Evolutionary conservation across 768 basidiomycete genomes (phyloP).

Genomic region (Hygrocybe punicea): DNA sequence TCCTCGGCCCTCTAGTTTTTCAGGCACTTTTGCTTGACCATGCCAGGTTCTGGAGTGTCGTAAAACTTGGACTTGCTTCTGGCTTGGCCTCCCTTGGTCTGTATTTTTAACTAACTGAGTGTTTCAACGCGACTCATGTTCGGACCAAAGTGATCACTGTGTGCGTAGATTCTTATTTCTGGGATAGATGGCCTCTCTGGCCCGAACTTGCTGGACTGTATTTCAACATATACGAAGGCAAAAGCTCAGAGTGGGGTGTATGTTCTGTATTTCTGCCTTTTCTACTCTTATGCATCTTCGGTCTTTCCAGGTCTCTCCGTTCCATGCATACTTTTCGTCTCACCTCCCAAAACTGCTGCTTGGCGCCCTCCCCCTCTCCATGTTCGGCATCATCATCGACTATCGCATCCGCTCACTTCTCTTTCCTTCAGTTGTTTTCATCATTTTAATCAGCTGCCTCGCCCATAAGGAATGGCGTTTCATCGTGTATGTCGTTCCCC

Average conservation of each 20-base stretch:
- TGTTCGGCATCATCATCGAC: slow-evolving; percentile 51
- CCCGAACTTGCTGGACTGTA: slow-evolving; percentile 76
- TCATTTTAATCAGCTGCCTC: slow-evolving; percentile 66
- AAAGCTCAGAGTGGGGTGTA: slow-evolving; percentile 91
- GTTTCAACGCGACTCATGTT: background rate
- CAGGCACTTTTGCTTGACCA: slow-evolving; percentile 48
- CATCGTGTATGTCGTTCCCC: slow-evolving; percentile 80
- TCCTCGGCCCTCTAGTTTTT: slow-evolving; percentile 60
- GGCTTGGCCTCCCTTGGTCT: slow-evolving; percentile 53
- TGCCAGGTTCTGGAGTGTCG: slow-evolving; percentile 41
- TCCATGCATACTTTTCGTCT: slow-evolving; percentile 58
- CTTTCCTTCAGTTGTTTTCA: slow-evolving; percentile 49
- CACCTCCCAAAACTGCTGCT: slow-evolving; percentile 79
- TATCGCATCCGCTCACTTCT: slow-evolving; percentile 49
- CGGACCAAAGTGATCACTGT: slow-evolving; percentile 51
- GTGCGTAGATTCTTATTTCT: slow-evolving; percentile 80
- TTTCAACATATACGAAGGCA: slow-evolving; percentile 86
- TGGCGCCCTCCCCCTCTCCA: slow-evolving; percentile 55
- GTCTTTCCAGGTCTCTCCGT: slow-evolving; percentile 60
- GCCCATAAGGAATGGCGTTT: slow-evolving; percentile 99
- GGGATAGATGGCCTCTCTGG: slow-evolving; percentile 73
- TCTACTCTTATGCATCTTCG: slow-evolving; percentile 4
- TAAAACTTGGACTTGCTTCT: slow-evolving; percentile 50
- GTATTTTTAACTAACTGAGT: background rate
- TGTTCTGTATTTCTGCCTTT: slow-evolving; percentile 21